A percentile compares a stretch with the other conserved stretches of the same genome.
Conservation (phyloP, 208 protist species). For the Porcisia hertigi region DNA sequence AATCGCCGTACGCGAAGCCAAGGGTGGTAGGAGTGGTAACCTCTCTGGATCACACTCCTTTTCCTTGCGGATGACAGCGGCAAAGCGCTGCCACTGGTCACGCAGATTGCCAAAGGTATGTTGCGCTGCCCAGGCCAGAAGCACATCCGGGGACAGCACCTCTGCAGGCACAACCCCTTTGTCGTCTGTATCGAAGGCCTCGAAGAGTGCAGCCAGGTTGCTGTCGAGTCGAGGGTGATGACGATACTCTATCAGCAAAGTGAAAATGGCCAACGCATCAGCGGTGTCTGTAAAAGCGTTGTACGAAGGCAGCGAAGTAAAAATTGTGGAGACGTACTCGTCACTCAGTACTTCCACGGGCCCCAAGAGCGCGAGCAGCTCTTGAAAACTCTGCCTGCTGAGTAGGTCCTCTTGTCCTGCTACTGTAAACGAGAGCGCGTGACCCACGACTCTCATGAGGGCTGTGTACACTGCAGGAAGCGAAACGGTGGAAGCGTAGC, state of each 20-base stretch:
- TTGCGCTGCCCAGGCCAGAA: conserved; percentile 62
- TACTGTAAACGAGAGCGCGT: conserved; percentile 10
- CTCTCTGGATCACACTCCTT: conserved; percentile 24
- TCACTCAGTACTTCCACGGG: conserved; percentile 39
- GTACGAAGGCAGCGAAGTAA: conserved; percentile 37
- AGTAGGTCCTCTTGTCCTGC: conserved; percentile 1
- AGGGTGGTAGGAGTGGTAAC: conserved; percentile 28
- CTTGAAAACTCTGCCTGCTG: conserved; percentile 28
- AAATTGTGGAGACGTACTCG: conserved; percentile 47
- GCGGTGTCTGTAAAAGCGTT: conserved; percentile 21
- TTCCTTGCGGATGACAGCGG: conserved; percentile 39
- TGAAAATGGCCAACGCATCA: conserved; percentile 40
- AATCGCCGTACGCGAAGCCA: conserved; percentile 36
- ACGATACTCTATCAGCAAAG: conserved; percentile 56
- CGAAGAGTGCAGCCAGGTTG: conserved; percentile 66
- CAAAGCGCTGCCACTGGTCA: conserved; percentile 65
- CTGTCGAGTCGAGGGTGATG: conserved; percentile 59
- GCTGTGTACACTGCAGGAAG: conserved; percentile 54
- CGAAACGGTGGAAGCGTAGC: conserved; percentile 50
- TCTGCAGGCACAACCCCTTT: conserved; percentile 50
- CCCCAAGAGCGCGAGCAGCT: conserved; percentile 33
- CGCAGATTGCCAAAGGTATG: conserved; percentile 74
- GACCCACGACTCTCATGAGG: conserved; percentile 30
- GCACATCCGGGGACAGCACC: conserved; percentile 41
- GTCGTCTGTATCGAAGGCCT: conserved; percentile 56